Percentiles rank a stretch among this genome's conserved stretches.
Evolutionary conservation across 495 filamentous ascomycete species (phyloP).

Genomic region (Aspergillus bertholletiae): DNA sequence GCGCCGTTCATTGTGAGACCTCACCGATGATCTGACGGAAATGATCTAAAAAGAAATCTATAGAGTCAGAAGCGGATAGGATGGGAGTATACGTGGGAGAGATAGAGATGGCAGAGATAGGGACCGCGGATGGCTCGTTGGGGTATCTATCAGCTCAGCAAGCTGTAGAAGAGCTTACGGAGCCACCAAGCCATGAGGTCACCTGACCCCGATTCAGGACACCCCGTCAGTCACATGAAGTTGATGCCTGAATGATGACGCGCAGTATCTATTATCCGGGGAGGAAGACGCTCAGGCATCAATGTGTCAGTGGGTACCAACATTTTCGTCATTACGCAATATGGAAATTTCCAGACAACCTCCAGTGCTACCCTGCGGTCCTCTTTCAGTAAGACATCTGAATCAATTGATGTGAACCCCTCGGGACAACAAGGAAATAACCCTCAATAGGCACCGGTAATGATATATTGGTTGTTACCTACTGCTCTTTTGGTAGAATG

Average conservation of each 20-base stretch:
- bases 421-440: not conserved
- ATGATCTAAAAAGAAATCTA: not conserved
- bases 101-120: not conserved
- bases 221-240: not conserved
- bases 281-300: slow-evolving; percentile 12
- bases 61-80: not conserved
- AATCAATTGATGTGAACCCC: not conserved
- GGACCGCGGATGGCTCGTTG: slow-evolving; percentile 8
- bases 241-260: slow-evolving; percentile 8
- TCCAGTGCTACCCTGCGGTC: not conserved
- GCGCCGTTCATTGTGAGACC: slow-evolving; percentile 45
- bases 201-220: slow-evolving; percentile 21
- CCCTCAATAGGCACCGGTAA: too few species aligned
- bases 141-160: slow-evolving; percentile 16
- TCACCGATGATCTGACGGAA: not conserved
- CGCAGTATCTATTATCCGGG: slow-evolving; percentile 14
- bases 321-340: slow-evolving; percentile 22
- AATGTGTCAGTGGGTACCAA: slow-evolving; percentile 9
- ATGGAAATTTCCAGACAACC: slow-evolving; percentile 11
- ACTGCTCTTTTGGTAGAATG: too few species aligned
- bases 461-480: too few species aligned
- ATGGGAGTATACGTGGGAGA: not conserved
- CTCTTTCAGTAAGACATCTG: not conserved
- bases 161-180: slow-evolving; percentile 35
- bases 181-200: slow-evolving; percentile 14